A percentile compares a stretch with the other conserved stretches of the same genome.
Conservation (phyloP, 2,329 filamentous ascomycete species). For the Aplosporella prunicola region DNA sequence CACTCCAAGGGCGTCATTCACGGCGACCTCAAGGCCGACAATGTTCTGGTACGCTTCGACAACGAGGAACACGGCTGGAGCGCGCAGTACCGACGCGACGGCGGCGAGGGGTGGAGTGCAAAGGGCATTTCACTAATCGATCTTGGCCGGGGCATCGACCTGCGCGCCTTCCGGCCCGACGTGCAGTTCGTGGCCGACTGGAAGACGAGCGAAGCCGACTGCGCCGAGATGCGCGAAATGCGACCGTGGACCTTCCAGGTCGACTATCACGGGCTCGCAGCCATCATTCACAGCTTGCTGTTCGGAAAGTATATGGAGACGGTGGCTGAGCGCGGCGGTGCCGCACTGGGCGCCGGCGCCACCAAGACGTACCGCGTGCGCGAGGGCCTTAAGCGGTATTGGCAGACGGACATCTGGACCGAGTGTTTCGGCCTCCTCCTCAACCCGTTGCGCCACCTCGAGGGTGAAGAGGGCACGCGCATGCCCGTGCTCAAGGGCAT, state of each 20-base stretch:
- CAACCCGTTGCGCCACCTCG: constrained; percentile 64
- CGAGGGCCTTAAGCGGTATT: constrained; percentile 85
- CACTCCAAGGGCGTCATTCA: constrained; percentile 75
- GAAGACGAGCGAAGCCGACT: constrained; percentile 80
- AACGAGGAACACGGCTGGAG: constrained; percentile 40
- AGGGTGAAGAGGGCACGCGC: constrained; percentile 52
- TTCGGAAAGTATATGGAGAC: constrained; percentile 96
- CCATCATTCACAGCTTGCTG: constrained; percentile 76
- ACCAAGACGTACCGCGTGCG: constrained; percentile 68
- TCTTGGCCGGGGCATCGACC: constrained; percentile 90
- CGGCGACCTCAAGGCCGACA: constrained; percentile 91
- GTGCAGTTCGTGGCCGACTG: constrained; percentile 93
- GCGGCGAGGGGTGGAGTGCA: constrained; percentile 65
- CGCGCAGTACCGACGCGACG: constrained; percentile 61
- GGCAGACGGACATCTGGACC: constrained; percentile 87
- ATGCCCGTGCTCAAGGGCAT: constrained; percentile 69
- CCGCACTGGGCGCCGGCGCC: constrained; percentile 45
- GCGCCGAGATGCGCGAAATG: constrained; percentile 88
- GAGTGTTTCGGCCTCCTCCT: constrained; percentile 76
- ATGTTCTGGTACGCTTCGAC: constrained; percentile 81
- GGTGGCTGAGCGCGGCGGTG: constrained; percentile 35
- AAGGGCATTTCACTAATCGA: constrained; percentile 86
- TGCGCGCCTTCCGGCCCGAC: constrained; percentile 66
- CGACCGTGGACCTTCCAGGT: constrained; percentile 96
- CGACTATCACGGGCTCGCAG: constrained; percentile 88